phyloP scores from a whole-genome alignment of 108 stramenopile genomes.

The Conticribra weissflogii region DNA sequence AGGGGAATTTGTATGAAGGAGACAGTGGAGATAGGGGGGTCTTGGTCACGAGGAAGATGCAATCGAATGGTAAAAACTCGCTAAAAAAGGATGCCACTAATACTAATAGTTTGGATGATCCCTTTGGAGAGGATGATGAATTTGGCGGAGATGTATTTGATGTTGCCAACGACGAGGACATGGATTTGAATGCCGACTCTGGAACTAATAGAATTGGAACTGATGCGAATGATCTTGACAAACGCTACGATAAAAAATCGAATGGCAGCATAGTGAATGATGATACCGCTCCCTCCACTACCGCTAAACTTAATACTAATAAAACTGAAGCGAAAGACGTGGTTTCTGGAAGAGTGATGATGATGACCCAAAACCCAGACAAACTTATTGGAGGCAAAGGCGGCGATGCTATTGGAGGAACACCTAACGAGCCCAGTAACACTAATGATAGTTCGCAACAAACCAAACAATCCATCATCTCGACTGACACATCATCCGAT shows the following conservation, averaged over 20 bases:
- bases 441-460: too few species aligned
- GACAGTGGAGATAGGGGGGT: conserved; percentile 62
- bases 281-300: conserved; percentile 16
- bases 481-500: too few species aligned
- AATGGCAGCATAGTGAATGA: neutral
- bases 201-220: neutral
- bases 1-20: conserved; percentile 53
- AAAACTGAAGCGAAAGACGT: conserved; percentile 41
- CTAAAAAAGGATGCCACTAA: too few species aligned
- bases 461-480: too few species aligned
- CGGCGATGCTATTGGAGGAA: conserved; percentile 1
- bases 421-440: conserved; percentile 4
- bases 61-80: conserved; percentile 36
- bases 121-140: conserved; percentile 69
- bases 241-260: too few species aligned
- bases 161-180: conserved; percentile 50
- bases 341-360: conserved; percentile 15
- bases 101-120: too few species aligned
- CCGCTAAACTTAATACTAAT: conserved; percentile 46
- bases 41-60: conserved; percentile 26
- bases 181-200: neutral
- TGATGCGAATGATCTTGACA: too few species aligned
- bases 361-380: conserved; percentile 1
- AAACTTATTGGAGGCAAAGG: neutral
- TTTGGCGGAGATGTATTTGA: conserved; percentile 92